Conservation (phyloP, 2,329 filamentous ascomycete species). For the Pseudogymnoascus sp. region DNA sequence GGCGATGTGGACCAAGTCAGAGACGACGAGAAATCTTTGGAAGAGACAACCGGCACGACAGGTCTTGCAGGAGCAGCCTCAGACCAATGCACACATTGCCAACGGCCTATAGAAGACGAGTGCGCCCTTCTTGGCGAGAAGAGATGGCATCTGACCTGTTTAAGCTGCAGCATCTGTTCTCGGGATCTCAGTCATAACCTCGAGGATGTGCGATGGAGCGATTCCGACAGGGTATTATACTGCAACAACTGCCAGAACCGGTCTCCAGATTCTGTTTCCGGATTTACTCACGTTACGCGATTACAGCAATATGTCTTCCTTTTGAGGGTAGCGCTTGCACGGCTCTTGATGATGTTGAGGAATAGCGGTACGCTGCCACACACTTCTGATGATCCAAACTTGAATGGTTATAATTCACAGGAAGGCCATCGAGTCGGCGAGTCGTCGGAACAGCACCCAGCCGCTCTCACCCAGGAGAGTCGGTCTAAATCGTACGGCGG, state of each 20-base stretch:
- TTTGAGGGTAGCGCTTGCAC: conserved; percentile 81
- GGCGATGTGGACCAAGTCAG: conserved; percentile 74
- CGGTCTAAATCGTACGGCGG: conserved; percentile 70
- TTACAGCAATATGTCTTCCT: conserved; percentile 93
- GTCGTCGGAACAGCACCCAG: conserved; percentile 38
- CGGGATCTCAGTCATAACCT: conserved; percentile 64
- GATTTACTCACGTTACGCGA: conserved; percentile 72
- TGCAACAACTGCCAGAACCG: conserved; percentile 61
- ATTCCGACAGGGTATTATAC: conserved; percentile 59
- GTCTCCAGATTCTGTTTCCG: conserved; percentile 45
- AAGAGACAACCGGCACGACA: conserved; percentile 58
- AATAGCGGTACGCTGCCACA: conserved; percentile 74
- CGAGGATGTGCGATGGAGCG: conserved; percentile 64
- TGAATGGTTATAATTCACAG: conserved; percentile 58
- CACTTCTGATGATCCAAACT: conserved; percentile 64
- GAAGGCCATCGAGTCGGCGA: conserved; percentile 52
- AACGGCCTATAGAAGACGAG: conserved; percentile 88
- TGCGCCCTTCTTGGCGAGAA: conserved; percentile 69
- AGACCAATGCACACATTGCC: conserved; percentile 77
- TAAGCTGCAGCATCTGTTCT: conserved; percentile 63
- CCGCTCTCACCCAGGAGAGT: conserved; percentile 55
- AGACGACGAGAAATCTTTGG: conserved; percentile 60
- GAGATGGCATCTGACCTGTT: conserved; percentile 78
- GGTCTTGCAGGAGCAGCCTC: conserved; percentile 67
- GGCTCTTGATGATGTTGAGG: conserved; percentile 79